Evolutionary conservation across 2,329 filamentous ascomycete species (phyloP), one percentile per base, ranked within the genome.

Genomic region (Stachybotrys elegans): DNA sequence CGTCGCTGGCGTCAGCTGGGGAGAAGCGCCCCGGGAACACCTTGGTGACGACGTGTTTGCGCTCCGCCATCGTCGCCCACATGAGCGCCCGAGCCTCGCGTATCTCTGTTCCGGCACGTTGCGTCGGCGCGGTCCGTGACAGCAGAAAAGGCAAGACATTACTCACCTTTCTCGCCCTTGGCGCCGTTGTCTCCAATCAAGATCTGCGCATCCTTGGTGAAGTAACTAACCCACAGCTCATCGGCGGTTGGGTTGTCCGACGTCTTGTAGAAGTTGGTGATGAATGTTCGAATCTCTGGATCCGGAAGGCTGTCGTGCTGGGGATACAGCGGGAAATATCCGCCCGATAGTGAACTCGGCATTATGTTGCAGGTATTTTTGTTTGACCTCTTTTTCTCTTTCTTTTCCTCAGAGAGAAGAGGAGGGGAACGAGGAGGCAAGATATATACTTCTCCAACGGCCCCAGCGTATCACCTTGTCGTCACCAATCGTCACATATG

Each of bases 141-240:
- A n/a, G n/a, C n/a, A n/a, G n/a, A n/a, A n/a, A n/a, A n/a, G n/a
- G n/a, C n/a, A n/a, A 20, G 42, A 42, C 35, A 20, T 2, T 17
- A 45, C 54, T 49, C 46, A 63, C 62, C 60, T 49, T 70, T 52
- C 17, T 52, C 54, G 13, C 70, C 69, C 14, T 45, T 53, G 2
- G 63, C 71, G 23, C 53, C 54, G 41, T 65, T 65, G 14, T 58
- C 60, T n/a, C 66, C 71, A 44, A 76, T 68, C 6, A 65, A 55
- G 8, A 74, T 54, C 17, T 51, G 51, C n/a, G 71, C 72, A 39
- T 69, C 67, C 4, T 67, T 52, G 2, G 54, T 54, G 52, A 74
- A 76, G 31, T 57, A 65, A 23, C 57, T 55, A 14, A 69, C 54
- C 72, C 72, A 76, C 34, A 66, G 60, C 44, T 70, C 65, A 39